Evolutionary conservation across 768 basidiomycete genomes (phyloP).

Genomic region (Suillus placidus): DNA sequence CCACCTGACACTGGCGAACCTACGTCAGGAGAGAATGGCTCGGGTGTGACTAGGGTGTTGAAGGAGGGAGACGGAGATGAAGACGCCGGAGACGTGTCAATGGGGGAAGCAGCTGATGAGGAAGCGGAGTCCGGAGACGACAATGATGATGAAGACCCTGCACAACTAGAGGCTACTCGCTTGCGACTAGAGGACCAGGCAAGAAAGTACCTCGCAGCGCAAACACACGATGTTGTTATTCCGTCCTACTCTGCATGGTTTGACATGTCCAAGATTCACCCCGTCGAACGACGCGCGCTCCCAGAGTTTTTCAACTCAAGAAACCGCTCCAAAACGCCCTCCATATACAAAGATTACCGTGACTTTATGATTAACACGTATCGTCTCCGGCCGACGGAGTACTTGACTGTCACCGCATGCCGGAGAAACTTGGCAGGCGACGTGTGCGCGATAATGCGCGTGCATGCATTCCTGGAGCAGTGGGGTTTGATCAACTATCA

Average conservation of each 20-base stretch:
- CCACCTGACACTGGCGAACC: constrained; percentile 31
- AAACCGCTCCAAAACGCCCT: constrained; percentile 92
- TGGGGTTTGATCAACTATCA: constrained; percentile 99
- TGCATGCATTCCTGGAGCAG: constrained; percentile 97
- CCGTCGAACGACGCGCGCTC: constrained; percentile 87
- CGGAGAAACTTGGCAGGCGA: constrained; percentile 95
- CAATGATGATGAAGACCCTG: constrained; percentile 84
- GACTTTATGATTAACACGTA: constrained; percentile 99
- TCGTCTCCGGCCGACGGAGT: constrained; percentile 89
- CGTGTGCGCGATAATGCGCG: constrained; percentile 98
- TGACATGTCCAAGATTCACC: constrained; percentile 90
- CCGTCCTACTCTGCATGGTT: constrained; percentile 99
- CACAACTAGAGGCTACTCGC: constrained; percentile 79
- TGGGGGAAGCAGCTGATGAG: constrained; percentile 79
- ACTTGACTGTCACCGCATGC: constrained; percentile 97
- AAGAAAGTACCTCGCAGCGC: constrained; percentile 92
- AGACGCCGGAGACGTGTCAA: constrained; percentile 74
- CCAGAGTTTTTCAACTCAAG: constrained; percentile 99
- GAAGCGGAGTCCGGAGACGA: constrained; percentile 79
- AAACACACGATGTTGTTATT: constrained; percentile 96
- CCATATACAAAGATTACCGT: constrained; percentile 98
- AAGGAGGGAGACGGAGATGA: constrained; percentile 65
- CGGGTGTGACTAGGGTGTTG: constrained; percentile 39
- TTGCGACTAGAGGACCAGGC: constrained; percentile 83
- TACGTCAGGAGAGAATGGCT: constrained; percentile 14